Base-by-base conservation (phyloP, 2,329 filamentous ascomycete species). In the Pseudocercospora macadamiae region DNA sequence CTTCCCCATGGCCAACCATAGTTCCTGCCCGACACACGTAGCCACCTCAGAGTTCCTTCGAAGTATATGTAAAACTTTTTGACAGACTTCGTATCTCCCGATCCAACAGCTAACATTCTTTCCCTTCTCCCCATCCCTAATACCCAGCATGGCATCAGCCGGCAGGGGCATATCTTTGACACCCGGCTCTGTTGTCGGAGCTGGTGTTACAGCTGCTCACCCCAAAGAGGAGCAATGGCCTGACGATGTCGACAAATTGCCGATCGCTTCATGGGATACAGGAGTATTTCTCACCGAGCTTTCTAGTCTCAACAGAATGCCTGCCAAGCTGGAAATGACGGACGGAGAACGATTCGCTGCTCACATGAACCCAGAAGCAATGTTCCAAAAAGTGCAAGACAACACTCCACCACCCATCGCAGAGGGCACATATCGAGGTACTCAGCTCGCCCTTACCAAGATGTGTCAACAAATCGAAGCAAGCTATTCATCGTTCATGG, bases 381-480 rank as follows among this genome's bases (percentile, higher is more conserved):
- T 61, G 1, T 58, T 65, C 7, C 48, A 44, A 7, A 58, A 58
- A 18, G 54, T 59, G 5, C 57, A 61, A 21, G 57, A 62, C 19
- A 49, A 59, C 34, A 44, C 49, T 4, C 61, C 63, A 14, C 47
- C 55, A 7, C 44, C 54, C 19, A 49, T 66, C 10, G 30, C 55
- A 16, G 56, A 61, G 26, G 64, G 64, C 6, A 65, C 64, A 23
- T 64, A 58, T 34, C 54, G 55, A 28, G 63, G 63, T 16, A 65
- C 63, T 9, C 64, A 65, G 39, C 59, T 64, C 4, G 64, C 64
- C 25, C 55, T 65, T 57, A 66, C 64, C 9, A 64, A 66, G 39
- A 54, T 66, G 10, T 66, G 62, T 28, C 55, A 60, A 30, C 51
- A 59, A 49, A 63, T 63, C 45, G 64, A 66, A 37, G 55, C 62